These are phyloP conservation scores for Liriodendron chinense DNA, from an alignment of 164 flowering plant genomes.

Conservation along the genomic window DNA sequence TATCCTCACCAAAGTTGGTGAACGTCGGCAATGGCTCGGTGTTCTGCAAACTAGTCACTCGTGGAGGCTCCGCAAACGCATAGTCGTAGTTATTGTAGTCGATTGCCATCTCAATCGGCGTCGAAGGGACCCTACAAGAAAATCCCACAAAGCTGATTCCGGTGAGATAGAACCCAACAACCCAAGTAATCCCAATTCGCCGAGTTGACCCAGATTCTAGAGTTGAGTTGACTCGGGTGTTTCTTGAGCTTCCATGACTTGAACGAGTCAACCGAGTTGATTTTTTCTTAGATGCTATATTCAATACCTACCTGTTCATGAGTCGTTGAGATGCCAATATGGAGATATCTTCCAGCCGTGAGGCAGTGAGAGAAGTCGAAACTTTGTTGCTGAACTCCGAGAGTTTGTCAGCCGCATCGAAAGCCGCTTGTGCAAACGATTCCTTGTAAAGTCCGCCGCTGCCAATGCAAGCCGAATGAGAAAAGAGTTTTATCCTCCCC, in stretches of 20 bases:
- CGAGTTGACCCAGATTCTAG: not conserved
- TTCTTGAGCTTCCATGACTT: not conserved
- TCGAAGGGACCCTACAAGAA: constrained; percentile 24
- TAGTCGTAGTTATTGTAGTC: constrained; percentile 36
- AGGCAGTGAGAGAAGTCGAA: constrained; percentile 5
- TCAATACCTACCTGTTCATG: constrained; percentile 11
- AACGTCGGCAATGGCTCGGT: constrained; percentile 33
- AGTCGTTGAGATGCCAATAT: constrained; percentile 32
- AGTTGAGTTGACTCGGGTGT: not conserved
- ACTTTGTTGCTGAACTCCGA: not conserved
- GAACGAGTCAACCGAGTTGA: not conserved
- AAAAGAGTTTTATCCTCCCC: not conserved
- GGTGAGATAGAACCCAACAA: not conserved
- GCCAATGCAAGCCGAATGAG: not conserved
- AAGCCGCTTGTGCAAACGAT: constrained; percentile 3
- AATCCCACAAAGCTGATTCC: not conserved
- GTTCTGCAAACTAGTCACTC: constrained; percentile 40
- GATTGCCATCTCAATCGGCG: constrained; percentile 27
- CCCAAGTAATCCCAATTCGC: not conserved
- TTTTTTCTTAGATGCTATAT: not conserved
- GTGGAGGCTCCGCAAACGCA: constrained; percentile 43
- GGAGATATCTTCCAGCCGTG: constrained; percentile 24
- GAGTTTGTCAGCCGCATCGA: constrained; percentile 7
- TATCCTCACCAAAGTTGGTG: constrained; percentile 29
- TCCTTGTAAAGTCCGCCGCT: constrained; percentile 23